These are phyloP conservation scores for Tricholoma bakamatsutake DNA, from an alignment of 768 basidiomycete species.

Conservation along the genomic window DNA sequence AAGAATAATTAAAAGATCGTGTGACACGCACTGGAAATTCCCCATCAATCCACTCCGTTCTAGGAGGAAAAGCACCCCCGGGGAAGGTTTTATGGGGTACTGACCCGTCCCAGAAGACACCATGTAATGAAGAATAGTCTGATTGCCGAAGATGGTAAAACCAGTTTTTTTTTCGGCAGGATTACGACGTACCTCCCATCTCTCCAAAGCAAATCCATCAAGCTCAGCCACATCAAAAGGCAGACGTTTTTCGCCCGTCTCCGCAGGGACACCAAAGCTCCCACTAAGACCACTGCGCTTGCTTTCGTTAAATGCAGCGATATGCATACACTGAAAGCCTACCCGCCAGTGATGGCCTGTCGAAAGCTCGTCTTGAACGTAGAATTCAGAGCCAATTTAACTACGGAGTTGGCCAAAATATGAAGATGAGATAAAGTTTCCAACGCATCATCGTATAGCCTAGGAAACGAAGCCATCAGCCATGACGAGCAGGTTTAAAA, in stretches of 20 bases:
- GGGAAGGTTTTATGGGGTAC: conserved; percentile 67
- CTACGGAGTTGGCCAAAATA: conserved; percentile 54
- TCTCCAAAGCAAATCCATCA: conserved; percentile 77
- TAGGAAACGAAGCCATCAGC: conserved; percentile 11
- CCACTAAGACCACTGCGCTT: conserved; percentile 58
- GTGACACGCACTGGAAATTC: conserved; percentile 47
- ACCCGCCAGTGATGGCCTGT: conserved; percentile 88
- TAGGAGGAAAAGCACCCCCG: conserved; percentile 79
- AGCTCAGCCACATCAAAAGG: conserved; percentile 53
- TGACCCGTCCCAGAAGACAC: conserved; percentile 88
- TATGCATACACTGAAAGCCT: conserved; percentile 14
- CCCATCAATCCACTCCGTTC: conserved; percentile 86
- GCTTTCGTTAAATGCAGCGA: background rate
- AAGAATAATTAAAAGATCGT: background rate
- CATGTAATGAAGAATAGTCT: conserved; percentile 99
- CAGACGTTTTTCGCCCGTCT: conserved; percentile 54
- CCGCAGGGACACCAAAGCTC: conserved; percentile 81
- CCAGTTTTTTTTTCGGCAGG: background rate
- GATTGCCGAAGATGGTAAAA: conserved; percentile 3
- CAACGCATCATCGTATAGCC: conserved; percentile 68
- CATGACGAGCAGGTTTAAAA: conserved; percentile 5
- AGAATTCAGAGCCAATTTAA: conserved; percentile 63
- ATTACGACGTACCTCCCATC: conserved; percentile 72
- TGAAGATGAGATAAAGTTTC: conserved; percentile 59
- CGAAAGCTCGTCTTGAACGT: conserved; percentile 78